Base-by-base conservation (phyloP, 179 eudicot species). In the Silene vulgaris region DNA sequence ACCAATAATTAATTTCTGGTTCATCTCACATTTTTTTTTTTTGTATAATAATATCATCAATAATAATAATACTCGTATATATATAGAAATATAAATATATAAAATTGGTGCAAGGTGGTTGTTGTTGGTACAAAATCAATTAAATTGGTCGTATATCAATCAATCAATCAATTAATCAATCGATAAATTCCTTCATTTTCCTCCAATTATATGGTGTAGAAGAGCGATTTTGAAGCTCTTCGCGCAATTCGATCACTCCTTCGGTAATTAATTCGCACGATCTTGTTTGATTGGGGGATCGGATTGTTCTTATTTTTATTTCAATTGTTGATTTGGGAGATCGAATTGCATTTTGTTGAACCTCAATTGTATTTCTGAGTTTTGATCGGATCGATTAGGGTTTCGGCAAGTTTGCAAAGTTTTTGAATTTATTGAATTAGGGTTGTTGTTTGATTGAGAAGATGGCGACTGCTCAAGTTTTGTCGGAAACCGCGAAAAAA, bases 401-500 rank as follows among this genome's bases (percentile, higher is more conserved):
- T 35, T 26, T 32, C 20, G 1, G 9, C 2, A 63, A 48, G 73
- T 64, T 52, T 40, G 62, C 14, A 4, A 11, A 26, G 52, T 75
- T 13, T 29, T 29, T 17, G 45, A 30, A 32, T 65, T 65, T 0
- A 66, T 66, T 65, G 73, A 54, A 63, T 57, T 56, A 65, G 40
- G 45, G 73, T 13, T 40, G 13, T 1, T 21, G 20, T 23, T 61
- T 56, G 14, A 3, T n/a, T 63, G 37, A 67, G 75, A 63, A 19
- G 21, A 89, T 90, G 96, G 89, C 90, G 76, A 86, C 92, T 71
- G 88, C 89, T 77, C 89, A 83, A 86, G 92, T 84, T 48, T 63
- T 82, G 78, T 71, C 86, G 11, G 85, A 81, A 71, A 73, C 81
- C 16, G 75, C 66, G 4, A 75, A 81, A 52, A 93, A 91, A 80